Base-by-base conservation (phyloP, 306 rosid species). In the Corylus avellana region DNA sequence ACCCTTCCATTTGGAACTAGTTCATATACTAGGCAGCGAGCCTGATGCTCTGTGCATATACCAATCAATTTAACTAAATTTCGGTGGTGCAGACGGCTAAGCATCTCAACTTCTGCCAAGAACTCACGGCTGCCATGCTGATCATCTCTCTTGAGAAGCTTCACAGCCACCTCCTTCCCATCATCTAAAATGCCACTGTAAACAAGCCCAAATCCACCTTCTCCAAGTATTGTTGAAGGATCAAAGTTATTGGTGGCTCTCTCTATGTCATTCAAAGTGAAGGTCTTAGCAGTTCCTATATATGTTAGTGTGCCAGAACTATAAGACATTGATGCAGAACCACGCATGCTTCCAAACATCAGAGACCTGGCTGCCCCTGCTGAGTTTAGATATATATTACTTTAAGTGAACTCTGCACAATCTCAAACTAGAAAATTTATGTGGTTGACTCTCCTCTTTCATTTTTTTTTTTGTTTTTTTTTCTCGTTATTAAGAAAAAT, bases 61-160 rank as follows among this genome's bases (percentile, higher is more conserved):
- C 99, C 99, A 4, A 93, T 75, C 74, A 95, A 81, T 79, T 85
- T 95, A 78, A 95, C 98, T 85, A 95, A 84, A 88, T 95, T 93
- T 82, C 98, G 80, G 82, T 95, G 99, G 88, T 95, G 99, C 25
- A 95, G 83, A 37, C 98, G 99, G 84, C 98, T 85, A 78, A 95
- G 96, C 99, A 95, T 95, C 84, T 95, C 98, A 17, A 95, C 94
- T 90, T 95, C 99, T 7, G 99, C 99, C 86, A 95, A 85, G 88
- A 95, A 95, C 81, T 95, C 99, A 22, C 93, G 92, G 73, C 88
- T 90, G 77, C 99, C 98, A 16, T 80, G 98, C 42, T 79, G 97
- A 89, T 91, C 90, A 39, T 91, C 90, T 87, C 97, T 86, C 84
- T 95, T 95, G 73, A 95, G 99, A 79, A 93, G 81, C 87, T 95